Evolutionary conservation across 257 asterid genomes (phyloP).

Genomic region (Solanum clarkiae): DNA sequence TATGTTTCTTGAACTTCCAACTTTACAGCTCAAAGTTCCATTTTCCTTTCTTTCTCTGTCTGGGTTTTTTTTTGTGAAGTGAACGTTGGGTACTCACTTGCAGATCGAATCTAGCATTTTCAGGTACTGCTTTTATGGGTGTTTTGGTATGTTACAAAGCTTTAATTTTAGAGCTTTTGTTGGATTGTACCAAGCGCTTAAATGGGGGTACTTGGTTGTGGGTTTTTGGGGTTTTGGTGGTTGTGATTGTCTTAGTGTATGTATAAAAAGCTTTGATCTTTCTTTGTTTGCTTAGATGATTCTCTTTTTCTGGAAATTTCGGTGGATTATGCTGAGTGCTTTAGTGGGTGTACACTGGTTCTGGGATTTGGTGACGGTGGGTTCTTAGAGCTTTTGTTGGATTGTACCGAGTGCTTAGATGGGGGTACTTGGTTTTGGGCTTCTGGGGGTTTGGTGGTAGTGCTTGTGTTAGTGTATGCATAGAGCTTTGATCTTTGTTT

Average conservation of each 20-base stretch:
- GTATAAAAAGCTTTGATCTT: neutral
- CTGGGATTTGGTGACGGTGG: neutral
- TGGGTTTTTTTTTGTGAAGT: neutral
- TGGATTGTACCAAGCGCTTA: neutral
- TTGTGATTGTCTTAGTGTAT: neutral
- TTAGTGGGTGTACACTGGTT: neutral
- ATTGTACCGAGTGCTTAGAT: neutral
- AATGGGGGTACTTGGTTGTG: neutral
- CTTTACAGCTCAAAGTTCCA: neutral
- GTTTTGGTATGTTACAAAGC: neutral
- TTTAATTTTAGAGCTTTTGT: neutral
- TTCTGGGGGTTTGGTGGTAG: neutral
- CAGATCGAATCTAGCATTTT: conserved; percentile 3
- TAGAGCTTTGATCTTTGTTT: neutral
- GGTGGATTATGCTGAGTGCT: neutral
- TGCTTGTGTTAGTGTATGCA: neutral
- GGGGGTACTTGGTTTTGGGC: neutral
- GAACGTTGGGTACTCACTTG: neutral
- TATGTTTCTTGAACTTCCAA: neutral
- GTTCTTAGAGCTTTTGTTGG: neutral
- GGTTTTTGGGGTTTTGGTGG: neutral
- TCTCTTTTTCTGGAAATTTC: neutral
- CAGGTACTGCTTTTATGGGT: neutral
- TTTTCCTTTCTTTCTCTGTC: neutral
- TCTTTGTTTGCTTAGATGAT: neutral